phyloP scores from a whole-genome alignment of 805 yeast genomes.

The Geotrichum ghanense region DNA sequence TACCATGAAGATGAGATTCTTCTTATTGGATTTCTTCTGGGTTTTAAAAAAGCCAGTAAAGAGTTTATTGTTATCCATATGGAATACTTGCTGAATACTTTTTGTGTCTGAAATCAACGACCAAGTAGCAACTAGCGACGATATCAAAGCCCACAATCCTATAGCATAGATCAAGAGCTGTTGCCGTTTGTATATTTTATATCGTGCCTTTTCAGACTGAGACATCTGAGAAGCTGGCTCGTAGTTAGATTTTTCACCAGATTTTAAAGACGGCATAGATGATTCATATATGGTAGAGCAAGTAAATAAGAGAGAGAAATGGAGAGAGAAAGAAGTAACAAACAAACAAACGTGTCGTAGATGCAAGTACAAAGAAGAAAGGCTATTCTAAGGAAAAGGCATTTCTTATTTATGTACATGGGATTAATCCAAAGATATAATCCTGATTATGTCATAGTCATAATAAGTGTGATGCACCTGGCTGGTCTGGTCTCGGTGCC shows the following conservation, averaged over 20 bases:
- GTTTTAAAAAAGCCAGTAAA: neutral
- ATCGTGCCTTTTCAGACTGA: neutral
- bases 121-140: neutral
- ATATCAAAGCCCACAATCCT: neutral
- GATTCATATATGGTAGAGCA: neutral
- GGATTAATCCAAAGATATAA: neutral
- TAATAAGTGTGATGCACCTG: too few species aligned
- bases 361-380: neutral
- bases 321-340: neutral
- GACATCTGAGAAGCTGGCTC: neutral
- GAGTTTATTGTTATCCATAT: neutral
- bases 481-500: neutral
- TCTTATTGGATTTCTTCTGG: constrained; percentile 29
- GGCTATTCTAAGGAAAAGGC: neutral
- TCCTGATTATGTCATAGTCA: neutral
- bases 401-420: neutral
- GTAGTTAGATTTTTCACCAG: neutral
- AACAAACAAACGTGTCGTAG: neutral
- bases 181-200: neutral
- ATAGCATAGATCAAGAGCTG: neutral
- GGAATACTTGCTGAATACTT: neutral
- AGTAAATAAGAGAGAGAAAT: neutral
- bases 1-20: constrained; percentile 76
- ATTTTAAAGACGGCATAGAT: neutral
- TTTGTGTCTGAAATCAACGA: neutral